A percentile compares a stretch with the other conserved stretches of the same genome.
Evolutionary conservation across 768 basidiomycete genomes (phyloP).

Genomic region (Piloderma croceum): DNA sequence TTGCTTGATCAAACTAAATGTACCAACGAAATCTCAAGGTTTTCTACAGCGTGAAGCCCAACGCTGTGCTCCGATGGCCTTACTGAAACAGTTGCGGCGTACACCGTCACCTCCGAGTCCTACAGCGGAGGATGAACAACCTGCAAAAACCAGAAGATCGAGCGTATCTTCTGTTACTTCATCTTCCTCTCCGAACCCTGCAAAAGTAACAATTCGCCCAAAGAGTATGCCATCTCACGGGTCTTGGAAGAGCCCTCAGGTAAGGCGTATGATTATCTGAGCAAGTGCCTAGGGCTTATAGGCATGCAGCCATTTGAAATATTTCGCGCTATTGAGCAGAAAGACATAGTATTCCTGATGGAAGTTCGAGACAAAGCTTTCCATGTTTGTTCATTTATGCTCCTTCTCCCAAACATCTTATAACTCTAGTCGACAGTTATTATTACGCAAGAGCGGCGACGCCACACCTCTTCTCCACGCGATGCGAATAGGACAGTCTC

Average conservation of each 20-base stretch:
- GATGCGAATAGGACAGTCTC: slow-evolving; percentile 70
- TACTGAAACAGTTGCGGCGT: slow-evolving; percentile 49
- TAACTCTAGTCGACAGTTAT: too few relatives aligned
- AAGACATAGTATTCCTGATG: slow-evolving; percentile 79
- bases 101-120: slow-evolving; percentile 35
- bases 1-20: slow-evolving; percentile 8
- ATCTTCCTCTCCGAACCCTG: slow-evolving; percentile 21
- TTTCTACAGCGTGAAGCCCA: slow-evolving; percentile 72
- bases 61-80: slow-evolving; percentile 47
- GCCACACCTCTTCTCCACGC: slow-evolving; percentile 89
- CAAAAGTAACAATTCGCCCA: slow-evolving; percentile 8
- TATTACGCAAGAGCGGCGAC: slow-evolving; percentile 81
- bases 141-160: background rate
- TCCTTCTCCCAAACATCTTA: background rate
- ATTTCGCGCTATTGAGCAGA: slow-evolving; percentile 77
- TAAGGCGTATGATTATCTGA: slow-evolving; percentile 14
- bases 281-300: background rate
- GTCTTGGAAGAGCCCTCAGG: slow-evolving; percentile 53
- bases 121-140: slow-evolving; percentile 1
- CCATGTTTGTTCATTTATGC: slow-evolving; percentile 45
- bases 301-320: slow-evolving; percentile 53
- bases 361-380: slow-evolving; percentile 78
- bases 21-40: slow-evolving; percentile 37
- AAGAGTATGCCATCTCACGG: slow-evolving; percentile 8
- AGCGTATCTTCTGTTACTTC: slow-evolving; percentile 17